These are phyloP conservation scores for Quercus dentata DNA, from an alignment of 306 rosid species.

Conservation along the genomic window DNA sequence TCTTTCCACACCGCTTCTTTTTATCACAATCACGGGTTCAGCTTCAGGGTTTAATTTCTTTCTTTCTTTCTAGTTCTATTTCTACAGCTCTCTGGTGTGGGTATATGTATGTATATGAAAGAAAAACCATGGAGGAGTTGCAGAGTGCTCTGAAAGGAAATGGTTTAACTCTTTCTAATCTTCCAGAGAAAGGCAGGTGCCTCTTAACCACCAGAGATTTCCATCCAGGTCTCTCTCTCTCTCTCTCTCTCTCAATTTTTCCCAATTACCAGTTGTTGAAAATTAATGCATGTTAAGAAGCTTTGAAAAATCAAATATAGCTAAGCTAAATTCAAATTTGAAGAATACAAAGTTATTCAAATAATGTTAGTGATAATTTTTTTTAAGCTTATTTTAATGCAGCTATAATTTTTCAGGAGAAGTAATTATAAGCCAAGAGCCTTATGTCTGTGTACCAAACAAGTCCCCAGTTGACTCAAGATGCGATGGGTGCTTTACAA, in stretches of 20 bases:
- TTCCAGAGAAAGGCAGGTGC: slow-evolving; percentile 71
- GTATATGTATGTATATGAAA: not conserved
- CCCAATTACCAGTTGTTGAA: not conserved
- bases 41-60: no score
- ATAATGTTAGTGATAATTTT: not conserved
- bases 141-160: slow-evolving; percentile 33
- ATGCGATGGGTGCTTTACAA: slow-evolving; percentile 64
- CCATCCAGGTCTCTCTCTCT: slow-evolving; percentile 60
- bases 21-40: no score
- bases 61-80: no score
- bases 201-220: slow-evolving; percentile 55
- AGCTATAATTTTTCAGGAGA: slow-evolving; percentile 52
- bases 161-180: slow-evolving; percentile 42
- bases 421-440: slow-evolving; percentile 67
- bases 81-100: no score
- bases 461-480: slow-evolving; percentile 41
- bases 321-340: no score
- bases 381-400: not conserved
- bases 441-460: slow-evolving; percentile 67
- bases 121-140: slow-evolving; percentile 59
- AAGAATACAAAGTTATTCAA: not conserved
- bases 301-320: not conserved
- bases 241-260: not conserved
- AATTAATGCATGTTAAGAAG: not conserved
- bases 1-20: no score